A percentile compares a stretch with the other conserved stretches of the same genome.
Conservation (phyloP, 2,329 filamentous ascomycete genomes). For the Xylaria multiplex region DNA sequence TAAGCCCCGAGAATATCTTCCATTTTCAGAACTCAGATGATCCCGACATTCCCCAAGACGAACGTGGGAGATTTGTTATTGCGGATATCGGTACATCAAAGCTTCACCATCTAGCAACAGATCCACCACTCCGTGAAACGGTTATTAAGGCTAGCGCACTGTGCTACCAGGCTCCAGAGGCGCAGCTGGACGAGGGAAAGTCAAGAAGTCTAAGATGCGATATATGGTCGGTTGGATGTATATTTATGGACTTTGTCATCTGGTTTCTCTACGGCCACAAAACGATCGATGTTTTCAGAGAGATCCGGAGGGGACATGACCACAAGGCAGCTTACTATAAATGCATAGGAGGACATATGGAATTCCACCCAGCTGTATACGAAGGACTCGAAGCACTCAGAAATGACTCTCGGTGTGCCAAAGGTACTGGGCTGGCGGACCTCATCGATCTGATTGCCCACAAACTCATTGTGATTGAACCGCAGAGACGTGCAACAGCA, state of each 20-base stretch:
- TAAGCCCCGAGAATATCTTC: conserved; percentile 32
- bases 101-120: conserved; percentile 16
- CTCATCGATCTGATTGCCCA: conserved; percentile 17
- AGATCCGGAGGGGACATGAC: not conserved
- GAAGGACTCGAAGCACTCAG: not conserved
- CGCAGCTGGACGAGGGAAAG: not conserved
- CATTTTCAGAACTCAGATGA: conserved; percentile 7
- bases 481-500: conserved; percentile 1
- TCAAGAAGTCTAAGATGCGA: conserved; percentile 12
- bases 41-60: not conserved
- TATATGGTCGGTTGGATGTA: conserved; percentile 31
- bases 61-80: conserved; percentile 17
- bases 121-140: not conserved
- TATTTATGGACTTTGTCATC: conserved; percentile 28
- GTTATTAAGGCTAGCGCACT: conserved; percentile 20
- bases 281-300: conserved; percentile 17
- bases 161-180: conserved; percentile 29
- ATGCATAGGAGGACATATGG: not conserved
- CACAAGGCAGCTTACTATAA: conserved; percentile 16
- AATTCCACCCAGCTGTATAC: conserved; percentile 6
- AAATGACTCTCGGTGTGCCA: conserved; percentile 12
- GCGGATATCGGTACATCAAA: conserved; percentile 28
- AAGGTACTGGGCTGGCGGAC: conserved; percentile 6
- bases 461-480: conserved; percentile 21
- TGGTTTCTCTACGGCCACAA: conserved; percentile 21